phyloP scores from a whole-genome alignment of 352 stramenopile species.

The Pythium oligandrum region DNA sequence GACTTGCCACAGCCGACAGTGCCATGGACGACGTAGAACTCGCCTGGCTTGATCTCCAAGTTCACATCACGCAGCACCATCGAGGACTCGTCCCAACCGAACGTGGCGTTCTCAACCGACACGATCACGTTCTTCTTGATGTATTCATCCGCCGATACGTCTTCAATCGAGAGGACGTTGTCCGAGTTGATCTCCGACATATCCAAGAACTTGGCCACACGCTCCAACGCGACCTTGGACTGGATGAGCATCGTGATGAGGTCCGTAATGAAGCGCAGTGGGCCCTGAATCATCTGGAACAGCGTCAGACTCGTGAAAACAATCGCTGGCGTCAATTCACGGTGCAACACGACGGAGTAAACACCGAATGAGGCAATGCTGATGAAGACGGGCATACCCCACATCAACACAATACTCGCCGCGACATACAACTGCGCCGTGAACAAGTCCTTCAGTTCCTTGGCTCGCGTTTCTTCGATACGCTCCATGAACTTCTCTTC shows the following conservation, averaged over 20 bases:
- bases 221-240: slow-evolving; percentile 26
- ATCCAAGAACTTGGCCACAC: slow-evolving; percentile 28
- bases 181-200: slow-evolving; percentile 29
- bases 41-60: slow-evolving; percentile 56
- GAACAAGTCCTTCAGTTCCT: slow-evolving; percentile 34
- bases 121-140: slow-evolving; percentile 19
- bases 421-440: slow-evolving; percentile 20
- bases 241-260: slow-evolving; percentile 33
- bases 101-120: slow-evolving; percentile 24
- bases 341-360: slow-evolving; percentile 25
- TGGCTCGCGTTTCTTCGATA: slow-evolving; percentile 23
- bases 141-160: slow-evolving; percentile 12
- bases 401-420: slow-evolving; percentile 34
- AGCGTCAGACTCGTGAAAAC: slow-evolving; percentile 50
- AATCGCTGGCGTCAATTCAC: slow-evolving; percentile 33
- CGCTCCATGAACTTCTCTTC: slow-evolving; percentile 81
- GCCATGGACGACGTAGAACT: slow-evolving; percentile 87
- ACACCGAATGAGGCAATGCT: slow-evolving; percentile 36
- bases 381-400: slow-evolving; percentile 46
- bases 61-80: slow-evolving; percentile 47
- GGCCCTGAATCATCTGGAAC: slow-evolving; percentile 38
- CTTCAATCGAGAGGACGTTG: slow-evolving; percentile 8
- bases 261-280: slow-evolving; percentile 27
- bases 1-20: slow-evolving; percentile 89
- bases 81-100: slow-evolving; percentile 20